Conservation (phyloP, 805 yeast species). For the Saturnispora sekii region DNA sequence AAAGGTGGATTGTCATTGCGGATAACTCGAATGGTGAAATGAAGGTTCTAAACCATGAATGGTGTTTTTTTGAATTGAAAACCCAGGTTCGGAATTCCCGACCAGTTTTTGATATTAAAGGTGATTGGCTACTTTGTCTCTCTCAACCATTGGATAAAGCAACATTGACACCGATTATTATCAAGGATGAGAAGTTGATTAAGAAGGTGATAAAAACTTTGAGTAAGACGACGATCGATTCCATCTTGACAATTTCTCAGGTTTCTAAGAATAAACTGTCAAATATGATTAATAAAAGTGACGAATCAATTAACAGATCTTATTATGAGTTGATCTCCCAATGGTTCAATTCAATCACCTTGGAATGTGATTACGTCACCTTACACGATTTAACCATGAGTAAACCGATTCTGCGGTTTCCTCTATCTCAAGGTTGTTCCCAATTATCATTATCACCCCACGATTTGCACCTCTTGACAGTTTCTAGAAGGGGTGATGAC, state of each 20-base stretch:
- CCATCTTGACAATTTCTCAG: constrained; percentile 32
- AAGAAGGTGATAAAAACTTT: constrained; percentile 39
- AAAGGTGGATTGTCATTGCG: constrained; percentile 13
- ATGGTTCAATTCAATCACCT: constrained; percentile 22
- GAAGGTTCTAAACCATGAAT: constrained; percentile 7
- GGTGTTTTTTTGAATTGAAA: not conserved
- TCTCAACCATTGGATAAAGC: constrained; percentile 10
- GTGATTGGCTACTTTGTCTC: constrained; percentile 37
- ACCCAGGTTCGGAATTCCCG: constrained; percentile 23
- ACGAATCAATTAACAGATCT: not conserved
- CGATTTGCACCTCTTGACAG: constrained; percentile 47
- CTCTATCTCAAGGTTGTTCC: constrained; percentile 56
- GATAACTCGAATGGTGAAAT: constrained; percentile 15
- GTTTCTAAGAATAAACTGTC: constrained; percentile 37
- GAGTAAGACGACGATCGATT: constrained; percentile 42
- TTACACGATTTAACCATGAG: constrained; percentile 35
- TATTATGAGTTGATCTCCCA: constrained; percentile 20
- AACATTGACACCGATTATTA: constrained; percentile 34
- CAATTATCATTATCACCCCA: constrained; percentile 50
- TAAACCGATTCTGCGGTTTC: constrained; percentile 32
- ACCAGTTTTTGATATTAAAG: constrained; percentile 41
- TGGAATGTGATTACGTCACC: constrained; percentile 29
- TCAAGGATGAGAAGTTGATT: constrained; percentile 38
- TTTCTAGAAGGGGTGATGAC: constrained; percentile 49
- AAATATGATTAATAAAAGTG: constrained; percentile 17